A percentile compares a stretch with the other conserved stretches of the same genome.
phyloP scores from a whole-genome alignment of 1,284 basidiomycete genomes.

The Ustilago curta region DNA sequence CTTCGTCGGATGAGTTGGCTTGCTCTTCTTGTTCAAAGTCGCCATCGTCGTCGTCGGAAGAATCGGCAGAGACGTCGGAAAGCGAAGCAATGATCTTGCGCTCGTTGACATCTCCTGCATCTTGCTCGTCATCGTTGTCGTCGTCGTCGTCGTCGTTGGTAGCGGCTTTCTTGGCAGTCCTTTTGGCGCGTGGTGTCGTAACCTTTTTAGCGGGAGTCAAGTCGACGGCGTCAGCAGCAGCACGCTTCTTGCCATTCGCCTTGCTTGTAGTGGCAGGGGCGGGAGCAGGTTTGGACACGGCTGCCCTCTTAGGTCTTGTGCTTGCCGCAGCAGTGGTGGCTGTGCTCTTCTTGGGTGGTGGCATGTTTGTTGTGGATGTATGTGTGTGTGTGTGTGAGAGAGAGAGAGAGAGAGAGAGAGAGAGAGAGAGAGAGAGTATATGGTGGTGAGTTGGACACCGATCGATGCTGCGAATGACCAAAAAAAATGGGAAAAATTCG shows the following conservation, averaged over 20 bases:
- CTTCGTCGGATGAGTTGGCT: constrained; percentile 58
- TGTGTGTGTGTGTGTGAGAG: constrained; percentile 3
- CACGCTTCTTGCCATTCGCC: constrained; percentile 36
- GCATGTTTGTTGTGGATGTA: no score
- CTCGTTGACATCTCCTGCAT: constrained; percentile 34
- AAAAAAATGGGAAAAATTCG: constrained; percentile 8
- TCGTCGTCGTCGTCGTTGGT: neutral
- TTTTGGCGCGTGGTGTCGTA: constrained; percentile 17
- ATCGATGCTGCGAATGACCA: neutral
- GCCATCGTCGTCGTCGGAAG: constrained; percentile 26
- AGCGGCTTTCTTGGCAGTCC: constrained; percentile 14
- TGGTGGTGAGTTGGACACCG: constrained; percentile 2
- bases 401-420: no score
- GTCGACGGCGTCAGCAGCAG: constrained; percentile 15
- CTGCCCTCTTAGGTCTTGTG: constrained; percentile 2
- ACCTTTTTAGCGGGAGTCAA: constrained; percentile 19
- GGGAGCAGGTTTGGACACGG: constrained; percentile 5
- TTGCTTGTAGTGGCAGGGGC: constrained; percentile 16
- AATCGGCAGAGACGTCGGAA: constrained; percentile 42
- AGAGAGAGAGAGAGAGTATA: neutral
- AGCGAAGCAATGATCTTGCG: constrained; percentile 38
- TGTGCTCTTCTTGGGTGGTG: constrained; percentile 34
- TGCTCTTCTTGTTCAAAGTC: constrained; percentile 31
- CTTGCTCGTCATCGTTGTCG: constrained; percentile 7
- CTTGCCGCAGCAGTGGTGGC: constrained; percentile 3